Evolutionary conservation across 257 asterid genomes (phyloP).

Genomic region (Ehretia macrophylla): DNA sequence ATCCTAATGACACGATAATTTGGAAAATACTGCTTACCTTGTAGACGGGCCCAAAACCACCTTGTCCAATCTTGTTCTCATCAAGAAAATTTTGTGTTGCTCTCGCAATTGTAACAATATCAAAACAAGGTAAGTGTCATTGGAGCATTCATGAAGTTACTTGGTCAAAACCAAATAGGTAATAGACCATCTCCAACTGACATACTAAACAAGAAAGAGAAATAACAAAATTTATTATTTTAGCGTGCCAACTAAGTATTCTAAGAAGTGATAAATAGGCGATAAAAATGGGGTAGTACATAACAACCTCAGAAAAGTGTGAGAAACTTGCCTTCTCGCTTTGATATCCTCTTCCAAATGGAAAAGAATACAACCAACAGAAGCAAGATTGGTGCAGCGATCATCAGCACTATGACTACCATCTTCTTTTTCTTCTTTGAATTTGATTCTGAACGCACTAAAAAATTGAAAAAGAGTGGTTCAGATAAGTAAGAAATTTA

Average conservation of each 20-base stretch:
- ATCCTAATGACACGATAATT: background rate
- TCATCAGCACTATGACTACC: background rate
- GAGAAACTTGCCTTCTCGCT: too few relatives aligned
- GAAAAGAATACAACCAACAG: background rate
- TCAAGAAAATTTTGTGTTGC: constrained; percentile 9
- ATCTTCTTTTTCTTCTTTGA: background rate
- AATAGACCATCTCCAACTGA: too few relatives aligned
- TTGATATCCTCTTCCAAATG: background rate
- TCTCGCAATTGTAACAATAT: background rate
- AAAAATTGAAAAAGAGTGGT: background rate
- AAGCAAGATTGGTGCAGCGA: background rate
- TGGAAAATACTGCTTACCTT: constrained; percentile 2
- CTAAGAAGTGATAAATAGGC: too few relatives aligned
- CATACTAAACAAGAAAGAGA: too few relatives aligned
- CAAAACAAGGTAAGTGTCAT: constrained; percentile 6
- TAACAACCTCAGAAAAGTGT: too few relatives aligned
- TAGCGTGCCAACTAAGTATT: too few relatives aligned
- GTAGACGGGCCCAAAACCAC: constrained; percentile 20
- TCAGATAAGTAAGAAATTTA: background rate
- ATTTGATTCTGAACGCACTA: background rate
- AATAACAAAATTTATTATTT: too few relatives aligned
- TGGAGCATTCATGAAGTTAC: too few relatives aligned
- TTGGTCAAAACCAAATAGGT: too few relatives aligned
- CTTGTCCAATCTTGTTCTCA: constrained; percentile 14
- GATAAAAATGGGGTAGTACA: too few relatives aligned